A percentile compares a stretch with the other conserved stretches of the same genome.
Evolutionary conservation across 2,329 filamentous ascomycete genomes (phyloP).

Genomic region (Diaporthe citrichinensis): DNA sequence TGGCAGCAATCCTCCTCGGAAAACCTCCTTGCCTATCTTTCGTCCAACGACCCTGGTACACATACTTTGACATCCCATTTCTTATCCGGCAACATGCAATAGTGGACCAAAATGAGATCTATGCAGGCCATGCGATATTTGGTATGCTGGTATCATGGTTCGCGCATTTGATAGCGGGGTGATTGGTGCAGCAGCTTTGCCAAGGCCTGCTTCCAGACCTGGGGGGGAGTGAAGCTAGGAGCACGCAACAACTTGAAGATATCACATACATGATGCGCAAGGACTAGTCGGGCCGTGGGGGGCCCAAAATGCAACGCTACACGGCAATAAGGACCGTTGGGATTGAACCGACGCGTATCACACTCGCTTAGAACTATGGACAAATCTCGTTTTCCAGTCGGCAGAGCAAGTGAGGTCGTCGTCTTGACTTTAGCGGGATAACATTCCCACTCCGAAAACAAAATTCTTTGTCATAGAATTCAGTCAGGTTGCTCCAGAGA

Average conservation of each 20-base stretch:
- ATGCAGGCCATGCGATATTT: neutral
- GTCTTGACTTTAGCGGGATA: neutral
- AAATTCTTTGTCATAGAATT: no score
- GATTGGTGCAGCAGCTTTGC: slow-evolving; percentile 17
- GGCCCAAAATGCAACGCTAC: neutral
- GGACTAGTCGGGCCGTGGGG: slow-evolving; percentile 12
- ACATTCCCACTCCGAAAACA: no score
- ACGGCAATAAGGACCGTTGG: neutral
- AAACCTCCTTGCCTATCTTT: slow-evolving; percentile 5
- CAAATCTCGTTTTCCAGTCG: neutral
- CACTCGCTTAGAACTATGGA: neutral
- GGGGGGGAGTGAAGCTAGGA: slow-evolving; percentile 12
- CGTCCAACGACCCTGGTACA: neutral
- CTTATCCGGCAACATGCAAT: slow-evolving; percentile 28
- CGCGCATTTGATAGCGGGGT: slow-evolving; percentile 8
- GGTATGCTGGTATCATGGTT: slow-evolving; percentile 11
- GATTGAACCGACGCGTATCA: neutral
- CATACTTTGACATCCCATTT: neutral
- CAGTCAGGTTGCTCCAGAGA: no score
- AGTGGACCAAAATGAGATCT: slow-evolving; percentile 18
- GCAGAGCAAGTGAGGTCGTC: neutral
- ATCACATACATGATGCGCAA: slow-evolving; percentile 17
- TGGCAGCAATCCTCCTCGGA: neutral
- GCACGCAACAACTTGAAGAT: slow-evolving; percentile 7
- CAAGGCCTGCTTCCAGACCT: neutral